These are phyloP conservation scores for Lipomyces mesembrius DNA, from an alignment of 805 yeast species.

Conservation along the genomic window DNA sequence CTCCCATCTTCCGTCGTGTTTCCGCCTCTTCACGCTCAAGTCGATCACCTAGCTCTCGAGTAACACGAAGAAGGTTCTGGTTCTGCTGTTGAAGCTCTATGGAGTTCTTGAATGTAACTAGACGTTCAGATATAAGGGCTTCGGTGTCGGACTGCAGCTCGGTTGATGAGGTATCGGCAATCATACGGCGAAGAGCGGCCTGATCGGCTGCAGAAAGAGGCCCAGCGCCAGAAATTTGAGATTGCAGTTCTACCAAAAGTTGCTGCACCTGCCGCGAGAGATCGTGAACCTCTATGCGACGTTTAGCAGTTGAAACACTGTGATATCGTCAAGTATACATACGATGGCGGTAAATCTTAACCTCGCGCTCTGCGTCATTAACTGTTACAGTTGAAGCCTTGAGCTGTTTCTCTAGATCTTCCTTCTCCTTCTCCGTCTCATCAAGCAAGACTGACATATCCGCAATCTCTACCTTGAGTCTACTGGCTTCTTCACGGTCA, in stretches of 20 bases:
- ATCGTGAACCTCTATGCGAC: constrained; percentile 60
- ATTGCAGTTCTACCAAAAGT: constrained; percentile 62
- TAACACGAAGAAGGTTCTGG: constrained; percentile 67
- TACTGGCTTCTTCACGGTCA: constrained; percentile 62
- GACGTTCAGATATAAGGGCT: constrained; percentile 66
- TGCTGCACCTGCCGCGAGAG: constrained; percentile 82
- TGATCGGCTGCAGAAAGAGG: constrained; percentile 71
- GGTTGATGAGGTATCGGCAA: constrained; percentile 45
- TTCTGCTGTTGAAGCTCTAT: constrained; percentile 75
- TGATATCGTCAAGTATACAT: neutral
- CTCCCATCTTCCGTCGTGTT: constrained; percentile 36
- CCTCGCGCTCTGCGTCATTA: constrained; percentile 44
- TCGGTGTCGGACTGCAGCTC: constrained; percentile 68
- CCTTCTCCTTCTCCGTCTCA: constrained; percentile 48
- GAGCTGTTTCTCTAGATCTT: constrained; percentile 45
- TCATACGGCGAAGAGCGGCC: constrained; percentile 52
- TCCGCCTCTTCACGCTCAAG: constrained; percentile 65
- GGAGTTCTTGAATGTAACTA: constrained; percentile 70
- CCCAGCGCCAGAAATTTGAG: constrained; percentile 59
- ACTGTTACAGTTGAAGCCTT: constrained; percentile 46
- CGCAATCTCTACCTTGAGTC: constrained; percentile 60
- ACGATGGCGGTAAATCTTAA: constrained; percentile 40
- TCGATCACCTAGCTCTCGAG: constrained; percentile 71
- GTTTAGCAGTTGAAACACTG: constrained; percentile 55
- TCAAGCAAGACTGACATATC: constrained; percentile 59